A percentile compares a stretch with the other conserved stretches of the same genome.
phyloP scores from a whole-genome alignment of 768 basidiomycete species.

The Leccinum subgranulosum region DNA sequence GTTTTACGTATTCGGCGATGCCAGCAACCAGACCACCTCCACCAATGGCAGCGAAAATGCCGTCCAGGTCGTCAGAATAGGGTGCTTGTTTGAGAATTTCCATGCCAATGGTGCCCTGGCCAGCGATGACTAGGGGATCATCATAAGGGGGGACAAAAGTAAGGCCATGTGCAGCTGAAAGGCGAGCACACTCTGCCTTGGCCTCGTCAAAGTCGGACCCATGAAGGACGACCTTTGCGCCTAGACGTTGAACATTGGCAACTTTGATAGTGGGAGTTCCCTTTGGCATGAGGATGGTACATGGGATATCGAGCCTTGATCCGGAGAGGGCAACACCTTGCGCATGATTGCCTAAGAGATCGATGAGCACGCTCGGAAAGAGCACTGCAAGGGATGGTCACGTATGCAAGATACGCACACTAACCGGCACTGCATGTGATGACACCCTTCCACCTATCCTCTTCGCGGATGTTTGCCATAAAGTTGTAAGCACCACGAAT shows the following conservation, averaged over 20 bases:
- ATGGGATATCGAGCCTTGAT: constrained; percentile 79
- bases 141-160: constrained; percentile 96
- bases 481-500: constrained; percentile 98
- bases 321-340: constrained; percentile 99
- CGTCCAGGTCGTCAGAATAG: constrained; percentile 72
- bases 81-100: constrained; percentile 91
- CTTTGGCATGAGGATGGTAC: constrained; percentile 98
- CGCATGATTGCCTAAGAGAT: constrained; percentile 84
- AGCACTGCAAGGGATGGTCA: constrained; percentile 1
- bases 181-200: constrained; percentile 87
- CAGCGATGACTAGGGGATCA: constrained; percentile 94
- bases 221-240: constrained; percentile 91
- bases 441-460: constrained; percentile 96
- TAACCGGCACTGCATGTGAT: constrained; percentile 97
- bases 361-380: background rate
- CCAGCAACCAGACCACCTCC: constrained; percentile 95
- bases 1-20: constrained; percentile 86
- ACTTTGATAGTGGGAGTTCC: constrained; percentile 97
- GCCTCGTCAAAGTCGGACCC: constrained; percentile 95
- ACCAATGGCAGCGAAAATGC: constrained; percentile 87
- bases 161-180: constrained; percentile 72
- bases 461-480: constrained; percentile 84
- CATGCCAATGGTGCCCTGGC: constrained; percentile 93
- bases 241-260: constrained; percentile 89
- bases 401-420: constrained; percentile 48